Percentiles rank a stretch among this genome's conserved stretches.
phyloP scores from a whole-genome alignment of 2,329 filamentous ascomycete species.

The Ploettnerulaceae sp. region DNA sequence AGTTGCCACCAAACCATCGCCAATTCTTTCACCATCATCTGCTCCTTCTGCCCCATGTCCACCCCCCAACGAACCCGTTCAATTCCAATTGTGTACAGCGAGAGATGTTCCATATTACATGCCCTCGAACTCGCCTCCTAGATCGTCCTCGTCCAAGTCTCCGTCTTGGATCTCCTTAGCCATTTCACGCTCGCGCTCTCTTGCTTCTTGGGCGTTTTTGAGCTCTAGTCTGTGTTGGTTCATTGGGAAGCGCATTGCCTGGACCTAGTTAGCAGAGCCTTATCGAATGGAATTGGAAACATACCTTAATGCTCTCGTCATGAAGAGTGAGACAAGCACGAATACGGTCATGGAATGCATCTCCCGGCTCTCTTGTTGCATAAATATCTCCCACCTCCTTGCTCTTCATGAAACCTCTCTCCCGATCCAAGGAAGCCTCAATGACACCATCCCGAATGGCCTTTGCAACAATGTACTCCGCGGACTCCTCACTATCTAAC shows the following conservation, averaged over 20 bases:
- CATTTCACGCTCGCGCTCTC: conserved; percentile 92
- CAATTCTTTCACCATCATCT: conserved; percentile 2
- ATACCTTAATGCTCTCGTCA: conserved; percentile 96
- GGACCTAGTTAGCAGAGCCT: conserved; percentile 9
- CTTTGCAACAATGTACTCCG: conserved; percentile 98
- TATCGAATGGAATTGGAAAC: conserved; percentile 22
- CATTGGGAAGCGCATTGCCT: conserved; percentile 99
- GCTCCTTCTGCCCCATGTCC: not conserved
- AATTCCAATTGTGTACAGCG: conserved; percentile 22
- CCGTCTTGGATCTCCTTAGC: conserved; percentile 99
- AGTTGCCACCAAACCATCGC: conserved; percentile 28
- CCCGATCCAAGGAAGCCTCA: conserved; percentile 88
- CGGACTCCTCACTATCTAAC: conserved; percentile 91
- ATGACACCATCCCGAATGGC: conserved; percentile 97
- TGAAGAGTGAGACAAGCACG: conserved; percentile 85
- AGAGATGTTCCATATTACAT: conserved; percentile 55
- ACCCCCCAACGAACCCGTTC: conserved; percentile 4
- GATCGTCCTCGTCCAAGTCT: conserved; percentile 93
- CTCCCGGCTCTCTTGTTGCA: conserved; percentile 88
- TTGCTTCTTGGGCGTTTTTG: conserved; percentile 97
- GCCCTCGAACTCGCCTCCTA: conserved; percentile 91
- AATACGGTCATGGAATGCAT: conserved; percentile 97
- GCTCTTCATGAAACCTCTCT: conserved; percentile 97
- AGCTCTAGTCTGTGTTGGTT: conserved; percentile 96
- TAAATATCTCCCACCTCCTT: conserved; percentile 96